Evolutionary conservation across 129 eudicot genomes (phyloP).

Genomic region (Saposhnikovia divaricata): DNA sequence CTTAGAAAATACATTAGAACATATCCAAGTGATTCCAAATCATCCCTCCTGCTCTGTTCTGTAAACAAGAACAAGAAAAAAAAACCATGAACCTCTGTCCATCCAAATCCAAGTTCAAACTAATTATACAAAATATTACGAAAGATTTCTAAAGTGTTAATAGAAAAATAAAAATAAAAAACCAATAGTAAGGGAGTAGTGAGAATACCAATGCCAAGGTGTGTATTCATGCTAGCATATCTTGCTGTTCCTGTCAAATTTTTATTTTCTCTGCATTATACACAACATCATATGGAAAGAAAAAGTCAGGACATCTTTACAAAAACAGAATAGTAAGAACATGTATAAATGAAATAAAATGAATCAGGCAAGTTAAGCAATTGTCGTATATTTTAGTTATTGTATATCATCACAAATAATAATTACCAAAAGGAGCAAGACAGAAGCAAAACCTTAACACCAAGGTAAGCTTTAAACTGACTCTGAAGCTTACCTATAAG

Average conservation of each 20-base stretch:
- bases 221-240: constrained; percentile 11
- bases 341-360: neutral
- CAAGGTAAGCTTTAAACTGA: neutral
- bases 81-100: neutral
- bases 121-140: neutral
- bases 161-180: neutral
- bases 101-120: neutral
- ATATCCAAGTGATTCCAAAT: constrained; percentile 16
- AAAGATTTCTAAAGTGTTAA: neutral
- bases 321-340: neutral
- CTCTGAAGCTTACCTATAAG: constrained; percentile 9
- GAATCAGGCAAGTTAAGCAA: neutral
- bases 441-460: neutral
- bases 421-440: neutral
- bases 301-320: neutral
- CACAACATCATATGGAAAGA: neutral
- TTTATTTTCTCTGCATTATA: constrained; percentile 9
- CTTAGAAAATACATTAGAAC: constrained; percentile 16
- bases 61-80: neutral
- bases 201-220: constrained; percentile 10
- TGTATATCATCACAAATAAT: neutral
- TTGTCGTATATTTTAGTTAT: too few relatives aligned
- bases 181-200: neutral
- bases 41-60: constrained; percentile 18
- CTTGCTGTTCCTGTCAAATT: constrained; percentile 11